A percentile compares a stretch with the other conserved stretches of the same genome.
phyloP scores from a whole-genome alignment of 169 alveolate genomes.

The Amoebophrya sp. region DNA sequence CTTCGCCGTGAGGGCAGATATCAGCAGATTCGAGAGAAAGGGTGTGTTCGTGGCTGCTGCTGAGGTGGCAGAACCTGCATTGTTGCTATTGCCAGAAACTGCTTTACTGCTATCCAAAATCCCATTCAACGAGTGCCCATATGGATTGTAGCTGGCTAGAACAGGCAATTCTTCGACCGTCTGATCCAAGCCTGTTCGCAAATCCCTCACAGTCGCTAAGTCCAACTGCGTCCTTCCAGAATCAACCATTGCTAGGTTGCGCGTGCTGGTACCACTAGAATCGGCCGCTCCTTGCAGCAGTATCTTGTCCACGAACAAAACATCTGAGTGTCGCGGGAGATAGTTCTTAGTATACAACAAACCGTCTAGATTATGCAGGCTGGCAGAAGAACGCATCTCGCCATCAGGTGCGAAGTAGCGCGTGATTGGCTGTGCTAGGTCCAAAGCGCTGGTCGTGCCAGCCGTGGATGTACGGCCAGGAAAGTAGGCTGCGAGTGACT shows the following conservation, averaged over 20 bases:
- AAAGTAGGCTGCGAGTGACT: not conserved
- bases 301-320: conserved; percentile 1
- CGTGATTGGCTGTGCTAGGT: not conserved
- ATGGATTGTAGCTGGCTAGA: not conserved
- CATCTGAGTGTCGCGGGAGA: not conserved
- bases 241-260: not conserved
- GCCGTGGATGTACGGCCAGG: not conserved
- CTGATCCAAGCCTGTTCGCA: no score
- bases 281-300: not conserved
- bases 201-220: not conserved
- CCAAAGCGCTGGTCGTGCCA: not conserved
- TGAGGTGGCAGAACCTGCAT: not conserved
- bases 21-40: not conserved
- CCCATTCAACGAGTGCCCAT: not conserved
- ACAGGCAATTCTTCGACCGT: not conserved
- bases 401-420: not conserved
- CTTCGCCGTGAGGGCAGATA: not conserved
- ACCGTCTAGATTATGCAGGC: no score
- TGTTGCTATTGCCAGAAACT: not conserved
- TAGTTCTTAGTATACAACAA: no score
- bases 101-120: not conserved
- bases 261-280: not conserved
- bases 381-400: not conserved
- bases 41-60: not conserved
- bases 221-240: not conserved